Base-by-base conservation (phyloP, 257 asterid genomes). In the Salvia rosmarinus region DNA sequence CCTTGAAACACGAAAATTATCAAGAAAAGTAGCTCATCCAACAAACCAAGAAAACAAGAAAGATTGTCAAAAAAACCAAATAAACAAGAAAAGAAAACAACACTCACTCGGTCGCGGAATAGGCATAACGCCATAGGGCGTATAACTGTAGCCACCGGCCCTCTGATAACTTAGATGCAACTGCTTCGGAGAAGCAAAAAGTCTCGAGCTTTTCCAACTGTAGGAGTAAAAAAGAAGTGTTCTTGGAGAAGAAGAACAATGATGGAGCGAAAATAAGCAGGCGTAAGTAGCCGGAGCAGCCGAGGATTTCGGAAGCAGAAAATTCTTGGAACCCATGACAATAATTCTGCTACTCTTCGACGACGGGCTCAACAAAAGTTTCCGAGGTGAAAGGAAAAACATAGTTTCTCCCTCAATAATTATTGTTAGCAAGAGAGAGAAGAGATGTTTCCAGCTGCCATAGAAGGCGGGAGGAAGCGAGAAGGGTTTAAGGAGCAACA, bases 81-180 rank as follows among this genome's bases (percentile, higher is more conserved):
- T 7, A 10, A 49, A 75, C 79, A 79, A 66, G 9, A 34, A 50
- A 54, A 63, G 4, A 64, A n/a, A n/a, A 8, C 7, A 73, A 13
- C 10, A 42, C 79, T 70, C 71, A 85, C 89, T 76, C 50, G 94
- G 95, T 52, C 82, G 70, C 21, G 95, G 88, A 77, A 77, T 34
- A 54, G 87, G 79, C 86, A 77, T 72, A 25, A 91, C 80, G 42
- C 85, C 68, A 59, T 56, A 75, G 21, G 95, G 77, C 2, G 79
- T 46, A 74, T 58, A 79, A 68, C 88, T 74, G 52, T 74, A 81
- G 47, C 85, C 76, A 59, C 73, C 40, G n/a, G 70, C 56, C 78
- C 61, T 80, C 65, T 43, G 82, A 35, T 77, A 64, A 73, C 77
- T 76, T 64, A 82, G 82, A 46, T 73, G 72, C 11, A 78, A 68